Conservation (phyloP, 805 yeast genomes). For the Wickerhamiella spandovensis region DNA sequence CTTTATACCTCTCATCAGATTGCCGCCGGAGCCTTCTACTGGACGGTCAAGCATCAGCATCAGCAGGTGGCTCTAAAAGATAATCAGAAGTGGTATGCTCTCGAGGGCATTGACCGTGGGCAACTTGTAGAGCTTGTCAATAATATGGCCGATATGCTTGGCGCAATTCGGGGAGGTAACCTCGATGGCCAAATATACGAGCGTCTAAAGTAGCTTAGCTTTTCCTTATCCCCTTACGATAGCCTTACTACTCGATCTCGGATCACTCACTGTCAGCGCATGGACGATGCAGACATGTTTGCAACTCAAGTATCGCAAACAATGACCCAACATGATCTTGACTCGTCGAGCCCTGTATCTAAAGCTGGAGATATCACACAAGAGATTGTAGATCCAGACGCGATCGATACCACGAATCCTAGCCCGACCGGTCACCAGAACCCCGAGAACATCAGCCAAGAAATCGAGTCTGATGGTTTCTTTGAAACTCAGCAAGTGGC, state of each 20-base stretch:
- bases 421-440: no score
- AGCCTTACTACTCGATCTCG: background rate
- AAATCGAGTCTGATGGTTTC: background rate
- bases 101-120: slow-evolving; percentile 4
- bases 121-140: slow-evolving; percentile 12
- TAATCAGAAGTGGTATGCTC: slow-evolving; percentile 13
- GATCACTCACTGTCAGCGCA: background rate
- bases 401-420: no score
- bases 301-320: background rate
- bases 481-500: background rate
- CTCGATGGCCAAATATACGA: slow-evolving; percentile 16
- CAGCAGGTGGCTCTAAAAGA: slow-evolving; percentile 5
- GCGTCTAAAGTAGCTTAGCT: background rate
- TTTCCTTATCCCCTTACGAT: background rate
- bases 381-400: no score
- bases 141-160: slow-evolving; percentile 17
- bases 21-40: slow-evolving; percentile 29
- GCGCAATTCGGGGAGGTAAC: slow-evolving; percentile 8
- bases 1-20: slow-evolving; percentile 21
- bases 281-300: background rate
- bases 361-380: no score
- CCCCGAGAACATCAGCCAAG: background rate
- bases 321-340: background rate
- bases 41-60: slow-evolving; percentile 19
- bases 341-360: background rate